Conservation (phyloP, 1,284 basidiomycete species). For the Tilletia indica region DNA sequence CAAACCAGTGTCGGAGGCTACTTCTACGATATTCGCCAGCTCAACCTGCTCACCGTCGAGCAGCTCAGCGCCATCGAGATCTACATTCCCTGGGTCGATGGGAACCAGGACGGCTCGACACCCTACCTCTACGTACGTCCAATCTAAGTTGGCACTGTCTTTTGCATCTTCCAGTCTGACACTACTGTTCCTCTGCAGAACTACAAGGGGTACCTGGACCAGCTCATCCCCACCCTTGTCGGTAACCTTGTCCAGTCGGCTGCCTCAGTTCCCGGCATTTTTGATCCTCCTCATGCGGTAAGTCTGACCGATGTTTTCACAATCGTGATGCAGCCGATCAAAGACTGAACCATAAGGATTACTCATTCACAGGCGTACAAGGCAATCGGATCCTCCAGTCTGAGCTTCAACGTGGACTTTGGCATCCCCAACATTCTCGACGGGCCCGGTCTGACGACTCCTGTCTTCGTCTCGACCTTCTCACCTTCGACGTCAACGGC, state of each 20-base stretch:
- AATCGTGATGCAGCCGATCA: too few relatives aligned
- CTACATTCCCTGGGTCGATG: slow-evolving; percentile 17
- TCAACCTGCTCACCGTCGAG: slow-evolving; percentile 14
- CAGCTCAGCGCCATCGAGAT: slow-evolving; percentile 11
- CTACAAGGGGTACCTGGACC: slow-evolving; percentile 17
- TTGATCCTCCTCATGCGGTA: slow-evolving; percentile 12
- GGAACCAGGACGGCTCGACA: slow-evolving; percentile 8
- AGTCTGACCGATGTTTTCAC: neutral
- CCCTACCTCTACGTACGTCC: slow-evolving; percentile 10
- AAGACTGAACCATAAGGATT: too few relatives aligned
- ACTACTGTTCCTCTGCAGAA: neutral
- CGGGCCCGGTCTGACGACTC: slow-evolving; percentile 3
- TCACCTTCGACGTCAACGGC: slow-evolving; percentile 11
- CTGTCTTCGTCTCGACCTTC: slow-evolving; percentile 10
- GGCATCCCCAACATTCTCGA: slow-evolving; percentile 6
- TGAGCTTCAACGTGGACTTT: slow-evolving; percentile 17
- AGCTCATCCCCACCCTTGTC: slow-evolving; percentile 6
- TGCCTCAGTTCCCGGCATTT: neutral
- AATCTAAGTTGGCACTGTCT: too few relatives aligned
- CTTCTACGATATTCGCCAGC: slow-evolving; percentile 14
- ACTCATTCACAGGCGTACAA: slow-evolving; percentile 1
- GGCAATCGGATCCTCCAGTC: neutral
- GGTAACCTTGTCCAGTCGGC: slow-evolving; percentile 16
- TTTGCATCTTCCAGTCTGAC: too few relatives aligned
- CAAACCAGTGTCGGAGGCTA: slow-evolving; percentile 7